Conservation (phyloP, 192 early-diverging fungal genomes). For the Backusella australiensis region DNA sequence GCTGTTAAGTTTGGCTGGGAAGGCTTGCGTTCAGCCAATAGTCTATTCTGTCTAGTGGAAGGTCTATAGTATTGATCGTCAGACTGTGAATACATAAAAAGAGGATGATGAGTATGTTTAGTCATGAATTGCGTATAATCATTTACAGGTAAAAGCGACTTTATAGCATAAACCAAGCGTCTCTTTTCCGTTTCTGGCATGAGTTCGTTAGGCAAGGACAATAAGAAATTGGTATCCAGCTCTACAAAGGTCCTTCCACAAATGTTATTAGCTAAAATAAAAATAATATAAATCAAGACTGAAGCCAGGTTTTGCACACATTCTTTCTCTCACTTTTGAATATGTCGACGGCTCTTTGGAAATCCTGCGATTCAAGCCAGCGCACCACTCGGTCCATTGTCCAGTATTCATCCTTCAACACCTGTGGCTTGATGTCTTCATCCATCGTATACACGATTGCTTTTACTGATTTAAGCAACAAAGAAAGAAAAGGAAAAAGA, state of each 20-base stretch:
- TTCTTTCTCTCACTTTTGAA: background rate
- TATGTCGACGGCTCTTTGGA: background rate
- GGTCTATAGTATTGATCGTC: constrained; percentile 1
- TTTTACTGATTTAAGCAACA: background rate
- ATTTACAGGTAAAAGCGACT: constrained; percentile 6
- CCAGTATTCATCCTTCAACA: background rate
- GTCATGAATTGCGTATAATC: background rate
- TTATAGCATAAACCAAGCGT: background rate
- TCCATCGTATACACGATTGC: background rate
- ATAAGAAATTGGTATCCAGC: background rate
- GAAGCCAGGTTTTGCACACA: no score
- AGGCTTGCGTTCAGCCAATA: background rate
- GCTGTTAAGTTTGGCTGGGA: background rate
- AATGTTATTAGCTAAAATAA: background rate
- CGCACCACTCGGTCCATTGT: background rate
- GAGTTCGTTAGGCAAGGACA: background rate
- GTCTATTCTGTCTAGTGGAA: background rate
- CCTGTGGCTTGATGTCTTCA: background rate
- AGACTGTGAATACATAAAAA: background rate
- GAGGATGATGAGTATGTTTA: background rate
- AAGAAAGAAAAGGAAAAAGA: background rate
- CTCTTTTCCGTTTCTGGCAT: constrained; percentile 2
- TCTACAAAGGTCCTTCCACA: constrained; percentile 9
- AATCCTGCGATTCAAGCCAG: constrained; percentile 6
- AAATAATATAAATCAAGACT: background rate